Evolutionary conservation across 805 yeast genomes (phyloP), one percentile per base, ranked within the genome.

Genomic region (Jamesozyma gamospora): DNA sequence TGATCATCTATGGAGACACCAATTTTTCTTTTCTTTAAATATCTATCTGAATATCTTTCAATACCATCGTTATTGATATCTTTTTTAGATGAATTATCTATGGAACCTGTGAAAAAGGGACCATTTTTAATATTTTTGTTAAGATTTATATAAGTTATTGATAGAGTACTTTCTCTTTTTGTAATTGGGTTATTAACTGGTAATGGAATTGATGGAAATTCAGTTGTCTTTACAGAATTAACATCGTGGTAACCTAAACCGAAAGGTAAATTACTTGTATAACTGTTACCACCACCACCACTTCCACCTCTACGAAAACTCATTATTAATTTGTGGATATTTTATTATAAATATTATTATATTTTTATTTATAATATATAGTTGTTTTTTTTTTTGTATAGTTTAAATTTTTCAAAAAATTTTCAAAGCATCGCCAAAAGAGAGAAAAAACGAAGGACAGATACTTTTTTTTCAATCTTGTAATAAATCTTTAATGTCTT

Each of bases 11-110:
- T 72, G 2, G 88, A 77, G 37, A 79, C 36, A 27, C 41, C 39
- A 14, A 13, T 79, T 72, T 51, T 73, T 76, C 41, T 83, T 72
- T 50, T 75, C 56, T 80, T 80, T 47, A 79, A 66, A 60, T 83
- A 88, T 56, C 69, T 70, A 59, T 88, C 96, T 2, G 94, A 77
- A 55, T 85, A 85, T 51, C 96, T 70, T 54, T 79, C 75, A 32
- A 88, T 72, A 2, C 90, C 87, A 28, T 33, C 39, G 55, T 84
- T 95, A 40, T 69, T 67, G 2, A 67, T 21, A 10, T 35, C 37
- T 4, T 41, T 46, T 9, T 42, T 46, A 5, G 49, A 42, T n/a
- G 24, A 14, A 9, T 12, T 4, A 9, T 53, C 60, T 15, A 56
- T 52, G 2, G 73, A 60, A 0, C 86, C 87, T 0, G 86, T 72